Conservation (phyloP, 1,284 basidiomycete genomes). For the Austropuccinia psidii region DNA sequence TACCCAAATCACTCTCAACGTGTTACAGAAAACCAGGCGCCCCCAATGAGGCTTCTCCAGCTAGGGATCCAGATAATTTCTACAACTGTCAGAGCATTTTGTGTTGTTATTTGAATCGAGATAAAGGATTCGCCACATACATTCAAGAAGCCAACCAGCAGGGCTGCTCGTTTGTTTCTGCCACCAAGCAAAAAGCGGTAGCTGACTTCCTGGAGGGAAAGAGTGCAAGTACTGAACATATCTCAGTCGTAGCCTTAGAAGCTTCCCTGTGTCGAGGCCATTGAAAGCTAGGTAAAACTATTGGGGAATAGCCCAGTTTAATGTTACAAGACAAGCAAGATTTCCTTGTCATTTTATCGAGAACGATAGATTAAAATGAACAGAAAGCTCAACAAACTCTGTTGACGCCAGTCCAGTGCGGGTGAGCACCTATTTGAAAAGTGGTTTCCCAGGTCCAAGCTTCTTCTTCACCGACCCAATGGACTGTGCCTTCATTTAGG, state of each 20-base stretch:
- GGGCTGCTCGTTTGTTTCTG: constrained; percentile 66
- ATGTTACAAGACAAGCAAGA: too few relatives aligned
- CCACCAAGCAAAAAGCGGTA: constrained; percentile 72
- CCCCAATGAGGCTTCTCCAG: constrained; percentile 54
- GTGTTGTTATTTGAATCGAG: constrained; percentile 65
- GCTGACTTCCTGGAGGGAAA: constrained; percentile 74
- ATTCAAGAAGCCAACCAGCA: constrained; percentile 69
- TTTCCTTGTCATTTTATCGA: too few relatives aligned
- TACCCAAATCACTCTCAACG: neutral
- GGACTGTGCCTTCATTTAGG: constrained; percentile 31
- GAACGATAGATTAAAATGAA: too few relatives aligned
- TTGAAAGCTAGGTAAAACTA: constrained; percentile 32
- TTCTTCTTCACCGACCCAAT: constrained; percentile 35
- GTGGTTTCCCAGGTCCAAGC: constrained; percentile 28
- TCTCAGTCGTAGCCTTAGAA: neutral
- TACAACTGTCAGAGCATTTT: constrained; percentile 72
- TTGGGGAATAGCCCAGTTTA: too few relatives aligned
- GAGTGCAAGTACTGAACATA: constrained; percentile 45
- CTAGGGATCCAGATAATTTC: constrained; percentile 55
- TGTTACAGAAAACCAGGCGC: constrained; percentile 14
- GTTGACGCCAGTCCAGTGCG: constrained; percentile 8
- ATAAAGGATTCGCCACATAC: constrained; percentile 69
- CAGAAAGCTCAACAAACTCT: too few relatives aligned
- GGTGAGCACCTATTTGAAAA: neutral
- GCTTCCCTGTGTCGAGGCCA: constrained; percentile 36